Conservation (phyloP, 129 eudicot genomes). For the Tagetes erecta region DNA sequence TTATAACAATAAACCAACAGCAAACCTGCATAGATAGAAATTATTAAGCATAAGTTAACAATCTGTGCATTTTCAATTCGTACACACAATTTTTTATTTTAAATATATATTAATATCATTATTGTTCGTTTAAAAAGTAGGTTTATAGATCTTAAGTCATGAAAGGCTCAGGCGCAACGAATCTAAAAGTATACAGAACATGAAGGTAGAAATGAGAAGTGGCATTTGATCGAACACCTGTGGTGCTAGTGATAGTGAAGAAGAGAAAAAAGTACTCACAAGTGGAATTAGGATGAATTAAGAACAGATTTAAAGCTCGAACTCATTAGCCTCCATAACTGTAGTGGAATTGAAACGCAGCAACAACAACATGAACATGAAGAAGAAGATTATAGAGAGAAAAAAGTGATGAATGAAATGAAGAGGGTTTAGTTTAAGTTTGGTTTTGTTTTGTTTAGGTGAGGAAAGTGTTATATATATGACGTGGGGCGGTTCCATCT, state of each 20-base stretch:
- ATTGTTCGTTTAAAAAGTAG: no score
- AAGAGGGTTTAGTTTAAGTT: background rate
- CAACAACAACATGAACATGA: background rate
- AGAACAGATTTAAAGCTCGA: constrained; percentile 25
- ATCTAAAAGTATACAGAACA: background rate
- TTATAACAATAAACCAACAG: constrained; percentile 20
- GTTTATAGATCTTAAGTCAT: no score
- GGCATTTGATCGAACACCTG: background rate
- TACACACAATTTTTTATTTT: background rate
- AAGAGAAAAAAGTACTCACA: constrained; percentile 13
- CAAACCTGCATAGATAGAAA: constrained; percentile 39
- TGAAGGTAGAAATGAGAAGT: background rate
- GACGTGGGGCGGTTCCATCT: constrained; percentile 39
- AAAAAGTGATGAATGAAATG: background rate
- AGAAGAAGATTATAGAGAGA: constrained; percentile 9
- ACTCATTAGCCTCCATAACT: constrained; percentile 65
- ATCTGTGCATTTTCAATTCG: background rate
- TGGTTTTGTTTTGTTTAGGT: background rate
- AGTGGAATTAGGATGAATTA: constrained; percentile 5
- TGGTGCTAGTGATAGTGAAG: background rate
- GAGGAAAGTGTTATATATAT: constrained; percentile 28
- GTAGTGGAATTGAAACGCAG: background rate
- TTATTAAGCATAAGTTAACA: constrained; percentile 2
- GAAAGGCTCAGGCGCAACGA: no score
- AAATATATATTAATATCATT: no score